These are phyloP conservation scores for Echites panduratus DNA, from an alignment of 257 asterid genomes.

Conservation along the genomic window DNA sequence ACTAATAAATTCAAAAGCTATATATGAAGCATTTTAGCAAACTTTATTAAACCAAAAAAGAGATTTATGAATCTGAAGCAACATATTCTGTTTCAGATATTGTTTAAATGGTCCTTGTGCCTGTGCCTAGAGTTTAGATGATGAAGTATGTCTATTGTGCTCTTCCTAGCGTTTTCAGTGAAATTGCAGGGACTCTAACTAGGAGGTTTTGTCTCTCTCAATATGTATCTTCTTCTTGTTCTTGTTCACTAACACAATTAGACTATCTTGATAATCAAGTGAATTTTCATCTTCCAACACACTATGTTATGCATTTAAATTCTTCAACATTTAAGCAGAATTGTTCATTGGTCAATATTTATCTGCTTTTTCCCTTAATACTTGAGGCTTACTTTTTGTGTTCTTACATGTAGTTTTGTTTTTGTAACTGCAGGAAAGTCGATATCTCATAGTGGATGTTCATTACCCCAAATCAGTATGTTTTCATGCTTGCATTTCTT, in stretches of 20 bases:
- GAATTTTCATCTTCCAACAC: neutral
- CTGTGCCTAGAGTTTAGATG: too few species aligned
- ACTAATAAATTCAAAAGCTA: neutral
- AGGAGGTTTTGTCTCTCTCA: neutral
- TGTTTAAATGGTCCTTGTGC: too few species aligned
- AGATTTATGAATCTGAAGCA: neutral
- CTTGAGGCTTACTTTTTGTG: neutral
- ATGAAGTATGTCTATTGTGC: neutral
- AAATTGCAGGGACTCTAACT: neutral
- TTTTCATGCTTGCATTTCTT: constrained; percentile 20
- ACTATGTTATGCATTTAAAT: neutral
- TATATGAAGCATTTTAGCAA: neutral
- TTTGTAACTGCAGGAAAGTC: constrained; percentile 72
- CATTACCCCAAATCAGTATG: constrained; percentile 82
- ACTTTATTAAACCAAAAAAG: neutral
- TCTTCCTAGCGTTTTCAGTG: neutral
- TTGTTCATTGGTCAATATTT: neutral
- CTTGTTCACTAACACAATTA: neutral
- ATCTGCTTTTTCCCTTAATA: neutral
- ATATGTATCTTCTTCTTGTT: neutral
- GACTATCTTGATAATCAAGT: neutral
- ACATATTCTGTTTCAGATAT: neutral
- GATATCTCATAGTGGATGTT: constrained; percentile 81
- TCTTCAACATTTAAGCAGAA: neutral
- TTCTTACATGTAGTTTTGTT: neutral